Conservation (phyloP, 768 basidiomycete genomes). For the Termitomyces sp. region DNA sequence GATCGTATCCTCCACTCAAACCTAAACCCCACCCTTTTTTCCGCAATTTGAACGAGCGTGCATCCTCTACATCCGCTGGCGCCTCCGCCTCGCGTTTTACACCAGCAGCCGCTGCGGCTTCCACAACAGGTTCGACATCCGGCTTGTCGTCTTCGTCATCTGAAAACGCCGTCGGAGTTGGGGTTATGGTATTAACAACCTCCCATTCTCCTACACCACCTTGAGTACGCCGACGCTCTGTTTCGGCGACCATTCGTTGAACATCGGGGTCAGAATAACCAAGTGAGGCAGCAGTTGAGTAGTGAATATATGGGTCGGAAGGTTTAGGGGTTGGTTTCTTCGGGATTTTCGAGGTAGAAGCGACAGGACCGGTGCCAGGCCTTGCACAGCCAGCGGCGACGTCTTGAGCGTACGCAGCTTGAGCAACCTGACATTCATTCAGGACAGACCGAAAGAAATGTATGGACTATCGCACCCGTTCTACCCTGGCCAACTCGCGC, state of each 20-base stretch:
- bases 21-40: constrained; percentile 56
- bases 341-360: constrained; percentile 26
- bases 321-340: constrained; percentile 43
- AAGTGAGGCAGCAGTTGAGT: constrained; percentile 81
- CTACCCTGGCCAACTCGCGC: constrained; percentile 80
- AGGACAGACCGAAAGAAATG: not conserved
- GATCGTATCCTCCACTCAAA: constrained; percentile 80
- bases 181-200: constrained; percentile 36
- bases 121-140: constrained; percentile 9
- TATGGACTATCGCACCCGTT: constrained; percentile 47
- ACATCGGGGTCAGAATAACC: constrained; percentile 77
- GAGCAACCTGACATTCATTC: constrained; percentile 52
- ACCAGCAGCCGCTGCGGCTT: constrained; percentile 11
- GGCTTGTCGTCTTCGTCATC: constrained; percentile 9
- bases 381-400: constrained; percentile 62
- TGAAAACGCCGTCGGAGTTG: constrained; percentile 16
- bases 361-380: constrained; percentile 24
- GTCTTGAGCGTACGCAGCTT: constrained; percentile 74
- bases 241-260: constrained; percentile 55
- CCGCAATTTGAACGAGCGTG: constrained; percentile 59
- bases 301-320: constrained; percentile 71
- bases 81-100: constrained; percentile 33
- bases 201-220: constrained; percentile 80
- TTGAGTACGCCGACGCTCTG: constrained; percentile 51
- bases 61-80: constrained; percentile 44